Conservation (phyloP, 1,284 basidiomycete species). For the Trametes versicolor region DNA sequence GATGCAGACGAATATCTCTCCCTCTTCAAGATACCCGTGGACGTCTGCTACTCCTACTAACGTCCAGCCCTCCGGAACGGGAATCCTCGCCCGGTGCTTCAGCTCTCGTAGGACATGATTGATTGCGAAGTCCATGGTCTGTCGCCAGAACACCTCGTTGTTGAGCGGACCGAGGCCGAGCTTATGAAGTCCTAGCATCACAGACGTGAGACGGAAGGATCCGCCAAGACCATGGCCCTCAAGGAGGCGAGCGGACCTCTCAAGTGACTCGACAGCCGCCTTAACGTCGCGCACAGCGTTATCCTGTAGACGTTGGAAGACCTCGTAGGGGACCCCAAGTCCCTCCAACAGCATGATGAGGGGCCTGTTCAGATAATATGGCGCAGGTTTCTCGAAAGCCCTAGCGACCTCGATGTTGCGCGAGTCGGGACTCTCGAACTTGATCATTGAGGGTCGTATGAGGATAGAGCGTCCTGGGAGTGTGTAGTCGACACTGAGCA, state of each 20-base stretch:
- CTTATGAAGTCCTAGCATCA: slow-evolving; percentile 50
- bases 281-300: slow-evolving; percentile 59
- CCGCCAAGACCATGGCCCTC: slow-evolving; percentile 53
- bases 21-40: slow-evolving; percentile 57
- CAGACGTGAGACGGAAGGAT: slow-evolving; percentile 51
- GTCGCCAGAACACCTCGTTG: slow-evolving; percentile 59
- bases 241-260: slow-evolving; percentile 57
- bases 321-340: slow-evolving; percentile 59
- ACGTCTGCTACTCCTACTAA: slow-evolving; percentile 76
- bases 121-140: slow-evolving; percentile 60
- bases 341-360: slow-evolving; percentile 75
- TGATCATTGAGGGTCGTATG: slow-evolving; percentile 77
- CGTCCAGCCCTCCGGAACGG: slow-evolving; percentile 67
- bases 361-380: slow-evolving; percentile 72
- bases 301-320: slow-evolving; percentile 66
- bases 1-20: slow-evolving; percentile 68
- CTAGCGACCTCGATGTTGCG: slow-evolving; percentile 75
- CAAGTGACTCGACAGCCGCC: slow-evolving; percentile 53
- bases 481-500: slow-evolving; percentile 70
- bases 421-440: slow-evolving; percentile 66
- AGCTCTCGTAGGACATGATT: slow-evolving; percentile 73
- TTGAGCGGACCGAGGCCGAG: slow-evolving; percentile 44
- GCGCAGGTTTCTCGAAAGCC: slow-evolving; percentile 67
- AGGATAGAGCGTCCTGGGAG: slow-evolving; percentile 67
- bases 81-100: slow-evolving; percentile 75